phyloP scores from a whole-genome alignment of 108 stramenopile species.

The Asterionellopsis glacialis region DNA sequence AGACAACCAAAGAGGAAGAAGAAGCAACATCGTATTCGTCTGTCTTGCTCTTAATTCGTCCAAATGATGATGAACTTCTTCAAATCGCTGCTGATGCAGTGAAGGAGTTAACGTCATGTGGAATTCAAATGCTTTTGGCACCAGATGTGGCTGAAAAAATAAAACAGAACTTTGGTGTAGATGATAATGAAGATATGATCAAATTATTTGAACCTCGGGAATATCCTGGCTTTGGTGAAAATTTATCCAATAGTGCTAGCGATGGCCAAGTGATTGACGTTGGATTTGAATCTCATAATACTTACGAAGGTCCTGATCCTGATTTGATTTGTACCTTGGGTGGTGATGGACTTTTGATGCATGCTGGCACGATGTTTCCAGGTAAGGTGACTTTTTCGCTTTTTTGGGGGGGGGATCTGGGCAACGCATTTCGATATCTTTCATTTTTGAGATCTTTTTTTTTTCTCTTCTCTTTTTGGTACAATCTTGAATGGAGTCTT shows the following conservation, averaged over 20 bases:
- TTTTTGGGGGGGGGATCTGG: too few relatives aligned
- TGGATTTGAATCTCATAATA: constrained; percentile 6
- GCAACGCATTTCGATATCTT: too few relatives aligned
- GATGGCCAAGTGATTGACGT: constrained; percentile 16
- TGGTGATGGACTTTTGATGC: constrained; percentile 81
- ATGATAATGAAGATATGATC: constrained; percentile 38
- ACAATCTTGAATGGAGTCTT: too few relatives aligned
- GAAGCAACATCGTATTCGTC: constrained; percentile 25
- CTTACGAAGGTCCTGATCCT: constrained; percentile 29
- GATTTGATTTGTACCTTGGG: constrained; percentile 79
- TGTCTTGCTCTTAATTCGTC: constrained; percentile 64
- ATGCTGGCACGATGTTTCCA: constrained; percentile 64
- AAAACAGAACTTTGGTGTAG: constrained; percentile 43
- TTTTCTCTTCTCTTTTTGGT: too few relatives aligned
- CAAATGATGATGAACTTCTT: constrained; percentile 56
- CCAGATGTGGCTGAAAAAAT: constrained; percentile 55
- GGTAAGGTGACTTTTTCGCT: too few relatives aligned
- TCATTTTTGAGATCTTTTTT: too few relatives aligned
- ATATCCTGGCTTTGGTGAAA: constrained; percentile 51
- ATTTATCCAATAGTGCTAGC: constrained; percentile 7
- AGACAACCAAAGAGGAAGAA: constrained; percentile 4
- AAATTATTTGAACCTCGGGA: constrained; percentile 59
- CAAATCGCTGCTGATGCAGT: constrained; percentile 55
- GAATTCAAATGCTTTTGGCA: constrained; percentile 45
- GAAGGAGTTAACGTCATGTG: constrained; percentile 34